Conservation (phyloP, 2,329 filamentous ascomycete genomes). For the Pyricularia grisea region DNA sequence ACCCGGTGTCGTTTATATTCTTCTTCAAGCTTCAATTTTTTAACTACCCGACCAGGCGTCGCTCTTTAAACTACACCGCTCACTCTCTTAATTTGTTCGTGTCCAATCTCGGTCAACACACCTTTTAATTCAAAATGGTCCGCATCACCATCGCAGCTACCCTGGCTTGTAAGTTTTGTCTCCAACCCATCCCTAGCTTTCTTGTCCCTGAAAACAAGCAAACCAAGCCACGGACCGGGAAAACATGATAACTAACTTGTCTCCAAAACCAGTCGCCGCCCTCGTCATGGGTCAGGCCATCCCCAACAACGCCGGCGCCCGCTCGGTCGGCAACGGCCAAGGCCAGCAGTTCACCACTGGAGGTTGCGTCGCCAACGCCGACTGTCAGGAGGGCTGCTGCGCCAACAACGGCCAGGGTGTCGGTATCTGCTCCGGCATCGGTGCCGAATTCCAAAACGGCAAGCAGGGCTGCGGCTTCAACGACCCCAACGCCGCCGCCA, state of each 20-base stretch:
- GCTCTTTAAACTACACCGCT: not conserved
- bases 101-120: not conserved
- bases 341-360: slow-evolving; percentile 9
- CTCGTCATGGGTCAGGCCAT: slow-evolving; percentile 5
- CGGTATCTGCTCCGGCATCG: slow-evolving; percentile 19
- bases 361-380: slow-evolving; percentile 8
- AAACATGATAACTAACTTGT: too few relatives aligned
- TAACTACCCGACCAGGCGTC: slow-evolving; percentile 5
- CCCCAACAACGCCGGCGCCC: slow-evolving; percentile 7
- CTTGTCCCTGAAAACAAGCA: too few relatives aligned
- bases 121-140: slow-evolving; percentile 5
- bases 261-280: slow-evolving; percentile 2
- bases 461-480: slow-evolving; percentile 20
- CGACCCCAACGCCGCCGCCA: slow-evolving; percentile 16
- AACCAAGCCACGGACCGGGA: too few relatives aligned
- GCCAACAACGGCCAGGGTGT: slow-evolving; percentile 9
- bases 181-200: too few relatives aligned
- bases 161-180: slow-evolving; percentile 8
- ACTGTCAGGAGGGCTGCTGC: slow-evolving; percentile 8
- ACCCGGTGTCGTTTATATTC: slow-evolving; percentile 5
- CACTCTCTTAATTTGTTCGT: not conserved
- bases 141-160: slow-evolving; percentile 7
- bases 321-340: slow-evolving; percentile 8
- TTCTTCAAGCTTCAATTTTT: not conserved
- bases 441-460: slow-evolving; percentile 18